phyloP scores from a whole-genome alignment of 2,329 filamentous ascomycete genomes.

The Hymenoscyphus linearis region DNA sequence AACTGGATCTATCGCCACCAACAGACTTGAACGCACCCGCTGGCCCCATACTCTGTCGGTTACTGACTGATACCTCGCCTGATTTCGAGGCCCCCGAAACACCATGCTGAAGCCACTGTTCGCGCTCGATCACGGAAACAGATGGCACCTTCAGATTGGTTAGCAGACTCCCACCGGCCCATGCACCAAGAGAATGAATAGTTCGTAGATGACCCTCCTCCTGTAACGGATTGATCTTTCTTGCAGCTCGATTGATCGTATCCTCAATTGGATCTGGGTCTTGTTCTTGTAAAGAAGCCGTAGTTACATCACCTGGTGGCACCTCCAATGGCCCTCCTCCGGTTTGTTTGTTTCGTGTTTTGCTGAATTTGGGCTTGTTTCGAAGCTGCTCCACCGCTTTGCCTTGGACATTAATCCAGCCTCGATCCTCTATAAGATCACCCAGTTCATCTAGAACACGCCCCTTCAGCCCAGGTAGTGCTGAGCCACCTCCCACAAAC shows the following conservation, averaged over 20 bases:
- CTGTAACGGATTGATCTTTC: conserved; percentile 36
- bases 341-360: conserved; percentile 21
- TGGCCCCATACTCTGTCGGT: conserved; percentile 58
- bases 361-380: conserved; percentile 27
- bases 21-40: conserved; percentile 42
- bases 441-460: conserved; percentile 73
- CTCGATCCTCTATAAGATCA: conserved; percentile 57
- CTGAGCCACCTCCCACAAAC: conserved; percentile 76
- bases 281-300: conserved; percentile 34
- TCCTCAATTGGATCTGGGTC: conserved; percentile 55
- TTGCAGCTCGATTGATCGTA: conserved; percentile 44
- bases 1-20: conserved; percentile 40
- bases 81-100: conserved; percentile 54
- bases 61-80: conserved; percentile 48
- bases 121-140: conserved; percentile 64
- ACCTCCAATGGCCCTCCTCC: conserved; percentile 18
- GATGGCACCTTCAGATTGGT: conserved; percentile 64
- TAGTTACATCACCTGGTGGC: conserved; percentile 1
- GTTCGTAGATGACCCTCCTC: conserved; percentile 58
- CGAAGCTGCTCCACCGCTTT: conserved; percentile 56
- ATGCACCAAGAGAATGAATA: conserved; percentile 65
- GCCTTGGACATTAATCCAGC: conserved; percentile 74
- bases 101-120: conserved; percentile 66
- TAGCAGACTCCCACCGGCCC: conserved; percentile 68
- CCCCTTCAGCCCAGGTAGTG: conserved; percentile 71